phyloP scores from a whole-genome alignment of 1,139 yeast species.

The Sugiyamaella neomexicana region DNA sequence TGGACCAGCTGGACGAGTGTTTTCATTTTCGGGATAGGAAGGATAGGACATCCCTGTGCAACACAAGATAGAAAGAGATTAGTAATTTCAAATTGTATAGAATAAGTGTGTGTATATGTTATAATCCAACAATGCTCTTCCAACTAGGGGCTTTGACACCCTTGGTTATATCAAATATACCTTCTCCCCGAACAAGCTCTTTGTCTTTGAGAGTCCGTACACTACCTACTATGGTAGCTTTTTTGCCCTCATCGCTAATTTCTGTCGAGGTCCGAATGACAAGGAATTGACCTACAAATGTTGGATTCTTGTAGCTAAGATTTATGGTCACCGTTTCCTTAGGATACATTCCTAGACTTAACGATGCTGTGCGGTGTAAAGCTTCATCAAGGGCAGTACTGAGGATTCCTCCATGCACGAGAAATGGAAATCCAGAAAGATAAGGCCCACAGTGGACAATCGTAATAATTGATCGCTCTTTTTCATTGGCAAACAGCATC shows the following conservation, averaged over 20 bases:
- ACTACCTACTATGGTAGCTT: conserved; percentile 45
- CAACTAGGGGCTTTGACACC: conserved; percentile 1
- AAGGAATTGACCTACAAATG: conserved; percentile 77
- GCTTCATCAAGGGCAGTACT: conserved; percentile 82
- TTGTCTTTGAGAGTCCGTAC: conserved; percentile 45
- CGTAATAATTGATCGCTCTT: conserved; percentile 57
- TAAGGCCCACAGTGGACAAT: conserved; percentile 77
- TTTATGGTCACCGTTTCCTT: conserved; percentile 45
- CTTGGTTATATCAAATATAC: conserved; percentile 26
- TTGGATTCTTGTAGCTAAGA: conserved; percentile 67
- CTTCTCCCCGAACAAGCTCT: conserved; percentile 40
- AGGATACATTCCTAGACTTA: conserved; percentile 35
- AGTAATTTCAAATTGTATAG: conserved; percentile 10
- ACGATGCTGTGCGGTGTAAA: conserved; percentile 58
- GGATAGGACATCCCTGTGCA: neutral
- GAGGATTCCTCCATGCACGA: conserved; percentile 87
- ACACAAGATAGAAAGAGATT: neutral
- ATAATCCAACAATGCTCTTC: conserved; percentile 18
- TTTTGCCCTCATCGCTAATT: conserved; percentile 39
- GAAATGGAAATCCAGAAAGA: conserved; percentile 82
- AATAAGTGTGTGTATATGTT: neutral
- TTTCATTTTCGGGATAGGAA: conserved; percentile 16
- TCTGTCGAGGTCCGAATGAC: conserved; percentile 55
- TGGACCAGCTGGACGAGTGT: neutral
- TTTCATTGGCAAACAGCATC: conserved; percentile 59